Conservation (phyloP, 2,329 filamentous ascomycete genomes). For the Zalaria obscura region DNA sequence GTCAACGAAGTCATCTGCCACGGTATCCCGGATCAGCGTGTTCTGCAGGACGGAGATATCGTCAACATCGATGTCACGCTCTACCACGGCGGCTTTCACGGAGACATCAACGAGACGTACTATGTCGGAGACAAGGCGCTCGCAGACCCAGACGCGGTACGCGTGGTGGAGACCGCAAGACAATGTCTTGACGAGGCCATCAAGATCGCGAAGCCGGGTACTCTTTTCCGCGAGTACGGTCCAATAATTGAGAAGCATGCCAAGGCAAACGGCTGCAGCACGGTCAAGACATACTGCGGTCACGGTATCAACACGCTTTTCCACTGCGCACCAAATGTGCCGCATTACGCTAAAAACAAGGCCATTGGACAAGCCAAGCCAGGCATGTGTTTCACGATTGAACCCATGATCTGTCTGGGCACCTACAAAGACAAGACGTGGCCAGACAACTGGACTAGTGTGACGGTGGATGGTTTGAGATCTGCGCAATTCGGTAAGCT, state of each 20-base stretch:
- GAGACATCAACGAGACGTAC: conserved; percentile 96
- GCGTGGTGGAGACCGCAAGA: conserved; percentile 79
- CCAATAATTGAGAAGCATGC: conserved; percentile 93
- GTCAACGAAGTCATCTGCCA: conserved; percentile 97
- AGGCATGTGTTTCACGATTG: conserved; percentile 97
- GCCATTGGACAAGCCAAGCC: conserved; percentile 85
- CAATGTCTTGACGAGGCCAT: conserved; percentile 88
- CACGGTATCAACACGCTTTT: conserved; percentile 92
- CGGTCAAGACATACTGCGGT: conserved; percentile 91
- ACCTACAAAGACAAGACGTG: conserved; percentile 88
- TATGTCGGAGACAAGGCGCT: conserved; percentile 85
- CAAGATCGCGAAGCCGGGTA: conserved; percentile 81
- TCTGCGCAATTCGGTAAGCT: conserved; percentile 82
- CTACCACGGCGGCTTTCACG: conserved; percentile 90
- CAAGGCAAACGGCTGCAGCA: conserved; percentile 71
- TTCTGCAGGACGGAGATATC: conserved; percentile 84
- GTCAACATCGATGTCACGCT: conserved; percentile 93
- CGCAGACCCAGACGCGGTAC: conserved; percentile 71
- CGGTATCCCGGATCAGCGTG: conserved; percentile 85
- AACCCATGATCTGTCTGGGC: conserved; percentile 93
- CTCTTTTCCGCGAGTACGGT: conserved; percentile 82
- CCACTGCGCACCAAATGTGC: conserved; percentile 85
- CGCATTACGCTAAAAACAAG: conserved; percentile 98
- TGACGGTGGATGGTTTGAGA: conserved; percentile 73
- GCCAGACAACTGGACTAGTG: conserved; percentile 98